Percentiles rank a stretch among this genome's conserved stretches.
Conservation (phyloP, 352 stramenopile species). For the Globisporangium ultimum region DNA sequence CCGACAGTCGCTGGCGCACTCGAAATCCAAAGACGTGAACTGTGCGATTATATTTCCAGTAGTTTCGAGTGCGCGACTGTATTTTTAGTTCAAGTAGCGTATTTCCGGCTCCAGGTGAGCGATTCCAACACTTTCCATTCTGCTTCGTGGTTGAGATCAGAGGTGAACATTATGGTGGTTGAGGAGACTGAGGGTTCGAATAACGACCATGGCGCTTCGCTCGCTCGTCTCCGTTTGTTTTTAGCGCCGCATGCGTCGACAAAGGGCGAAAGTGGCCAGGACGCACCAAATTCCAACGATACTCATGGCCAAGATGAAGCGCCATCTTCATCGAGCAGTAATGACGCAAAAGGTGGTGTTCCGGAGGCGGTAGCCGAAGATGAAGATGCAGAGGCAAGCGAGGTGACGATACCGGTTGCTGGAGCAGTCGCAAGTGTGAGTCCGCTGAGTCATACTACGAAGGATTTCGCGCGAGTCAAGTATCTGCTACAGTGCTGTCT, state of each 20-base stretch:
- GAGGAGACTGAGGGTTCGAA: background rate
- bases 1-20: too few species aligned
- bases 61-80: too few species aligned
- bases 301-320: background rate
- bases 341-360: too few species aligned
- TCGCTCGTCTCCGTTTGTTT: constrained; percentile 31
- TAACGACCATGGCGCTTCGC: constrained; percentile 18
- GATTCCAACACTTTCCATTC: too few species aligned
- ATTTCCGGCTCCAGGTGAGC: too few species aligned
- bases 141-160: too few species aligned
- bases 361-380: too few species aligned
- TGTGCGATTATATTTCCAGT: too few species aligned
- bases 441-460: constrained; percentile 34
- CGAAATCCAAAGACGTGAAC: too few species aligned
- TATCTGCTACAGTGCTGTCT: constrained; percentile 68
- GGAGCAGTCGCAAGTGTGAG: constrained; percentile 44
- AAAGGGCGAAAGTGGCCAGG: background rate
- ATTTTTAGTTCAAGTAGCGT: too few species aligned
- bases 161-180: background rate
- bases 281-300: background rate
- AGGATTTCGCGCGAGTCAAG: constrained; percentile 59
- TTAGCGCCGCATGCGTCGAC: constrained; percentile 22
- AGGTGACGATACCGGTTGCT: constrained; percentile 26
- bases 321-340: too few species aligned
- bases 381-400: background rate